Evolutionary conservation across 2,329 filamentous ascomycete genomes (phyloP).

Genomic region (Graphilbum fragrans): DNA sequence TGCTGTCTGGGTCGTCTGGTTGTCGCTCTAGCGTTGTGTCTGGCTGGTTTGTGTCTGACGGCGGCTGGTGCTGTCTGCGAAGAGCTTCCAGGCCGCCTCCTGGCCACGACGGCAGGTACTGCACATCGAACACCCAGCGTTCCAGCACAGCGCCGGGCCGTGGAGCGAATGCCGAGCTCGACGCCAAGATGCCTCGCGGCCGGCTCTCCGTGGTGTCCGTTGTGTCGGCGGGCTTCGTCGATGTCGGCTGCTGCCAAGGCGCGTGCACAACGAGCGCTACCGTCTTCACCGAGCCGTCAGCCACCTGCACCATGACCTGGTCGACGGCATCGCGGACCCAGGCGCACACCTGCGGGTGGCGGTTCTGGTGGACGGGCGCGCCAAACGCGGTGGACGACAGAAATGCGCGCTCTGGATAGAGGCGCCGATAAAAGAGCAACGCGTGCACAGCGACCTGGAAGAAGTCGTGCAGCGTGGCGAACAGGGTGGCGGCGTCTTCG

Average conservation of each 20-base stretch:
- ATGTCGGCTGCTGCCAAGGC: constrained; percentile 2
- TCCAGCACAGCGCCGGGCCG: constrained; percentile 34
- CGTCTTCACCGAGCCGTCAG: constrained; percentile 27
- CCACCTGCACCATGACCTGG: constrained; percentile 58
- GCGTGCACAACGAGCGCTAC: constrained; percentile 10
- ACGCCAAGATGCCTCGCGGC: background rate
- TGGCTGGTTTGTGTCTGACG: background rate
- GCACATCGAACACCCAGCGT: constrained; percentile 49
- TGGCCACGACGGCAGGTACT: constrained; percentile 34
- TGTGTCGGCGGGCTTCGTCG: no score
- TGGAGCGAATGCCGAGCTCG: background rate
- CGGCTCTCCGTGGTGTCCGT: no score
- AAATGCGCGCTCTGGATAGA: constrained; percentile 72
- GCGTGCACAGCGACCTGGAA: constrained; percentile 75
- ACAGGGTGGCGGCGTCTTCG: constrained; percentile 37
- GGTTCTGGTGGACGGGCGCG: constrained; percentile 71
- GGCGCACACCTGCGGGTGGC: constrained; percentile 72
- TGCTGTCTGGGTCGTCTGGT: no score
- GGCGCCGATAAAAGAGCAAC: constrained; percentile 66
- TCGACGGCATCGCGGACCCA: constrained; percentile 76
- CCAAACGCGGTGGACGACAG: constrained; percentile 71
- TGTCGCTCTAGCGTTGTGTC: background rate
- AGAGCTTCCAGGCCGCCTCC: constrained; percentile 20
- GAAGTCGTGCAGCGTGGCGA: constrained; percentile 65
- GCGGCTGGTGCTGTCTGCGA: constrained; percentile 1